These are phyloP conservation scores for Talaromyces stipitatus DNA, from an alignment of 495 filamentous ascomycete genomes.

Conservation along the genomic window DNA sequence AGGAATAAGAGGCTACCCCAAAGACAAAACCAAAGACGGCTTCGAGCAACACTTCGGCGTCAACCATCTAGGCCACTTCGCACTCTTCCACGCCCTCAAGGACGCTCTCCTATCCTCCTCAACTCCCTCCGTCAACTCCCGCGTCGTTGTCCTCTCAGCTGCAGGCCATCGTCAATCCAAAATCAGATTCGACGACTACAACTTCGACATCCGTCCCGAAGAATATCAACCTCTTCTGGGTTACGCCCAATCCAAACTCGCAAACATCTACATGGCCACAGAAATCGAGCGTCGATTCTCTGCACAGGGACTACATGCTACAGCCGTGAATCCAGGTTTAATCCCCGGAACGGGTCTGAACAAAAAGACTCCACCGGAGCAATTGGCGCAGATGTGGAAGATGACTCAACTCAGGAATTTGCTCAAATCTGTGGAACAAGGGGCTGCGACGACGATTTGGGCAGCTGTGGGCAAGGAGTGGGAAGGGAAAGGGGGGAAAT, in stretches of 20 bases:
- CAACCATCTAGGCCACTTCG: constrained; percentile 43
- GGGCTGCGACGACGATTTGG: constrained; percentile 36
- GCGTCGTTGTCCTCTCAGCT: constrained; percentile 36
- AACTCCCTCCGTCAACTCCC: constrained; percentile 29
- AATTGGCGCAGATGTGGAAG: constrained; percentile 9
- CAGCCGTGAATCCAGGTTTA: constrained; percentile 33
- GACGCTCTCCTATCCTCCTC: constrained; percentile 29
- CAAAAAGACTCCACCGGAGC: constrained; percentile 12
- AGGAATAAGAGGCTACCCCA: constrained; percentile 5
- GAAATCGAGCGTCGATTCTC: constrained; percentile 40
- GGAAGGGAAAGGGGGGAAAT: constrained; percentile 35
- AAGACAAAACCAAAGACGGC: constrained; percentile 27
- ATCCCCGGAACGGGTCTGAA: constrained; percentile 18
- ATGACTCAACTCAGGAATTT: constrained; percentile 16
- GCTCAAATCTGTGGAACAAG: constrained; percentile 27
- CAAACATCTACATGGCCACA: constrained; percentile 35
- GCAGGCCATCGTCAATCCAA: constrained; percentile 21
- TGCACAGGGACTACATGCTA: constrained; percentile 27
- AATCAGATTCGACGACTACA: constrained; percentile 17
- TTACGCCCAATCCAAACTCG: constrained; percentile 31
- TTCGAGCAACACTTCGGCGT: constrained; percentile 42
- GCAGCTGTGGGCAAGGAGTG: constrained; percentile 30
- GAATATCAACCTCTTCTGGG: constrained; percentile 27
- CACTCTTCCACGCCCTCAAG: constrained; percentile 40
- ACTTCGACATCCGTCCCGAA: constrained; percentile 16